These are phyloP conservation scores for Pichia sp. DNA, from an alignment of 1,139 yeast species.

Conservation along the genomic window DNA sequence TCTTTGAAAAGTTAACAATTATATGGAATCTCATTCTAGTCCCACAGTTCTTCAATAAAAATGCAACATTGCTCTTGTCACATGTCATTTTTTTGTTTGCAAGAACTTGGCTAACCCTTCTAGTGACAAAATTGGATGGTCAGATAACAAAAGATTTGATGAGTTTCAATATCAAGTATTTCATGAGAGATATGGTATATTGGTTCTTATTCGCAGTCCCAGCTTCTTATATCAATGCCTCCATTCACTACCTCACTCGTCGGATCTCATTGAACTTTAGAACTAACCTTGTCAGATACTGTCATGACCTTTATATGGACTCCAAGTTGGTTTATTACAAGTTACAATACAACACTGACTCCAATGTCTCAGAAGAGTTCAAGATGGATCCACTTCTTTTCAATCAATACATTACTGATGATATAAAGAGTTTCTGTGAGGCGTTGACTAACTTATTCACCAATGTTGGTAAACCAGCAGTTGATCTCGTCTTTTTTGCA, in stretches of 20 bases:
- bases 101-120: slow-evolving; percentile 80
- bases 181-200: slow-evolving; percentile 67
- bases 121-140: slow-evolving; percentile 88
- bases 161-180: slow-evolving; percentile 71
- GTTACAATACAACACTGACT: slow-evolving; percentile 33
- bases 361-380: slow-evolving; percentile 15
- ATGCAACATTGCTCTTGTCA: slow-evolving; percentile 55
- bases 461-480: slow-evolving; percentile 84
- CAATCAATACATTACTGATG: slow-evolving; percentile 81
- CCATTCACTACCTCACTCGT: slow-evolving; percentile 74
- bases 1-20: slow-evolving; percentile 65
- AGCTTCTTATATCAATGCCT: slow-evolving; percentile 88
- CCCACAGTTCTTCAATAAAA: slow-evolving; percentile 65
- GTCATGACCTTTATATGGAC: slow-evolving; percentile 86
- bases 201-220: slow-evolving; percentile 93
- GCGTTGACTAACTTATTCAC: slow-evolving; percentile 81
- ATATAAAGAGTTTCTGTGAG: slow-evolving; percentile 74
- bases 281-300: slow-evolving; percentile 74
- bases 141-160: slow-evolving; percentile 86
- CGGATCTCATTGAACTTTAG: slow-evolving; percentile 78
- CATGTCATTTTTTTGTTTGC: slow-evolving; percentile 73
- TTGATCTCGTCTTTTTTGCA: slow-evolving; percentile 82
- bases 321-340: slow-evolving; percentile 78
- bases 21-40: slow-evolving; percentile 70
- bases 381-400: slow-evolving; percentile 37